These are phyloP conservation scores for Akanthomyces lecanii DNA, from an alignment of 2,329 filamentous ascomycete species.

Conservation along the genomic window DNA sequence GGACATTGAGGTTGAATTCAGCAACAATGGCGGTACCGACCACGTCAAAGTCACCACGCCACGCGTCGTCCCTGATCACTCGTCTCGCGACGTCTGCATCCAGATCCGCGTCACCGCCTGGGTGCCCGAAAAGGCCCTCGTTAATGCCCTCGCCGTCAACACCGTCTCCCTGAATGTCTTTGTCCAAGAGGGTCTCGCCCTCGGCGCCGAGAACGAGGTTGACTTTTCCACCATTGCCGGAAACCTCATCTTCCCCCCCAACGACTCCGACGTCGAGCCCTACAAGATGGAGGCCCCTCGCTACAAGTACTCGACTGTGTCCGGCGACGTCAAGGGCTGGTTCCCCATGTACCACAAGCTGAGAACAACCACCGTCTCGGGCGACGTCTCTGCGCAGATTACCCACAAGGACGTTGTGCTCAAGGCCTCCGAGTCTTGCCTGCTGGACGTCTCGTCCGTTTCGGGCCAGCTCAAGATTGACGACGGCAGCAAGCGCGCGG, in stretches of 20 bases:
- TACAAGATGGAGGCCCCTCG: slow-evolving; percentile 42
- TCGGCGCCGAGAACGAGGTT: slow-evolving; percentile 28
- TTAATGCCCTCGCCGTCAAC: slow-evolving; percentile 36
- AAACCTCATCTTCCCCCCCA: slow-evolving; percentile 32
- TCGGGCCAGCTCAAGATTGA: slow-evolving; percentile 41
- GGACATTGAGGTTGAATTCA: slow-evolving; percentile 29
- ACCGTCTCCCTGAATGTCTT: slow-evolving; percentile 38
- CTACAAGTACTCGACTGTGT: slow-evolving; percentile 39
- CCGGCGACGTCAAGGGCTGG: slow-evolving; percentile 42
- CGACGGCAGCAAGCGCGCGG: slow-evolving; percentile 34
- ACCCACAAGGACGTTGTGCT: slow-evolving; percentile 36
- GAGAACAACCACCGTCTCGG: slow-evolving; percentile 41
- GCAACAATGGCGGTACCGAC: slow-evolving; percentile 31
- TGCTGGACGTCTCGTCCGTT: slow-evolving; percentile 37
- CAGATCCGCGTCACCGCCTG: slow-evolving; percentile 45
- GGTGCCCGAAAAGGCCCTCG: slow-evolving; percentile 37
- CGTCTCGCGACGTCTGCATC: slow-evolving; percentile 38
- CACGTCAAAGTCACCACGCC: slow-evolving; percentile 38
- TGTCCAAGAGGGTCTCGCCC: slow-evolving; percentile 37
- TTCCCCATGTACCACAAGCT: slow-evolving; percentile 50
- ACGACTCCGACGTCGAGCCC: slow-evolving; percentile 23
- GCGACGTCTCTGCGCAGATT: slow-evolving; percentile 38
- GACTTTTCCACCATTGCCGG: slow-evolving; percentile 37
- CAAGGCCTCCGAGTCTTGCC: slow-evolving; percentile 34
- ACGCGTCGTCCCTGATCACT: slow-evolving; percentile 24